A percentile compares a stretch with the other conserved stretches of the same genome.
phyloP scores from a whole-genome alignment of 2,329 filamentous ascomycete genomes.

The Aspergillus udagawae region DNA sequence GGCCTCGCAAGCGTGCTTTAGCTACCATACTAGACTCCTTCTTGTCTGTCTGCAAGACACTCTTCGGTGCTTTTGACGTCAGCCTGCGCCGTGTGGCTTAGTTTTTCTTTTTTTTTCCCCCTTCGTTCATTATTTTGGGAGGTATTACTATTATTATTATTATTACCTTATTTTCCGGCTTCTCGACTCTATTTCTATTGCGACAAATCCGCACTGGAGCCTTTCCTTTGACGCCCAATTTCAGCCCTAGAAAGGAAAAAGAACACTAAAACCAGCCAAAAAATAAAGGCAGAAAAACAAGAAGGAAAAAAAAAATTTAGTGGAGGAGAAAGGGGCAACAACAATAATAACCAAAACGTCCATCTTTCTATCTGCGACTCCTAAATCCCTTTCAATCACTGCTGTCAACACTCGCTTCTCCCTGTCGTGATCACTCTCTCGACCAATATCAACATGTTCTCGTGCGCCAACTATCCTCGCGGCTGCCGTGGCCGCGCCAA shows the following conservation, averaged over 20 bases:
- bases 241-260: neutral
- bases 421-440: too few species aligned
- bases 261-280: neutral
- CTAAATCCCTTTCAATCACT: neutral
- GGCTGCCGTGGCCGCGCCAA: constrained; percentile 47
- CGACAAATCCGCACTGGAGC: neutral
- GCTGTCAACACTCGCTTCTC: neutral
- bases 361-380: constrained; percentile 1
- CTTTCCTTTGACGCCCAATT: neutral
- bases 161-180: neutral
- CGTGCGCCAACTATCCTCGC: constrained; percentile 46
- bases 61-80: neutral
- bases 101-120: neutral
- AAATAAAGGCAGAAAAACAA: constrained; percentile 6
- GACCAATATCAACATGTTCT: constrained; percentile 36
- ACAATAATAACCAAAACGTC: constrained; percentile 6
- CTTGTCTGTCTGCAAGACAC: neutral
- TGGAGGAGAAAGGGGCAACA: constrained; percentile 5
- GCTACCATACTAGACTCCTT: neutral
- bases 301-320: constrained; percentile 4
- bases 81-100: neutral
- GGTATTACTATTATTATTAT: neutral
- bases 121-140: too few species aligned
- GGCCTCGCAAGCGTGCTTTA: neutral
- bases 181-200: neutral